Conservation (phyloP, 257 asterid species). For the Salvia miltiorrhiza region DNA sequence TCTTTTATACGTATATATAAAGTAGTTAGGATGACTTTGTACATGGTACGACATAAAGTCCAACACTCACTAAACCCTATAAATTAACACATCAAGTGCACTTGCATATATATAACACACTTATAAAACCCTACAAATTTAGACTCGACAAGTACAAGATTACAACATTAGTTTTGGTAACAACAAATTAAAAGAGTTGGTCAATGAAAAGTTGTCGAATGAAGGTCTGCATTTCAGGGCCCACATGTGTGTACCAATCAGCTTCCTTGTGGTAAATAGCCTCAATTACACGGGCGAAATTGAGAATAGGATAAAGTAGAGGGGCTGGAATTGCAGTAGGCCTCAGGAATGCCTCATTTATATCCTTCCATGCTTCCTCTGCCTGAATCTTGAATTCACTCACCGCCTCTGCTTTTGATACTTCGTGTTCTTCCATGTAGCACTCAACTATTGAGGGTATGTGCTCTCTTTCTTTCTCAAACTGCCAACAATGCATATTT, state of each 20-base stretch:
- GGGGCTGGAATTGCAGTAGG: constrained; percentile 20
- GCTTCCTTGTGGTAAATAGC: constrained; percentile 20
- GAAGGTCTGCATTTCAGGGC: neutral
- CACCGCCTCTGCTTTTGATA: neutral
- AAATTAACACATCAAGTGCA: no score
- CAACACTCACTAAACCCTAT: no score
- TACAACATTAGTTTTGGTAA: no score
- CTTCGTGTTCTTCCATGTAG: constrained; percentile 21
- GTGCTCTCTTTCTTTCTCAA: constrained; percentile 30
- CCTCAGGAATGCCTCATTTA: constrained; percentile 19
- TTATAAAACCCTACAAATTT: no score
- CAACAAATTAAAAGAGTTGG: no score
- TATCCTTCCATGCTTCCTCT: constrained; percentile 27
- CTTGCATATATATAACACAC: no score
- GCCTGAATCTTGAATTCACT: constrained; percentile 6
- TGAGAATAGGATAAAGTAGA: constrained; percentile 25
- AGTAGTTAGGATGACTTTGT: no score
- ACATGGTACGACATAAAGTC: no score
- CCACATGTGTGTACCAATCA: neutral
- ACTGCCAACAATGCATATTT: constrained; percentile 27
- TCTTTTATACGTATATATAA: no score
- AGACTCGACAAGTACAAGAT: no score
- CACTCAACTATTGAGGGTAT: constrained; percentile 27
- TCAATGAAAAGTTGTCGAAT: neutral
- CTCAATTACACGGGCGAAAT: constrained; percentile 16